These are phyloP conservation scores for Phytophthora sp. DNA, from an alignment of 352 stramenopile genomes.

Conservation along the genomic window DNA sequence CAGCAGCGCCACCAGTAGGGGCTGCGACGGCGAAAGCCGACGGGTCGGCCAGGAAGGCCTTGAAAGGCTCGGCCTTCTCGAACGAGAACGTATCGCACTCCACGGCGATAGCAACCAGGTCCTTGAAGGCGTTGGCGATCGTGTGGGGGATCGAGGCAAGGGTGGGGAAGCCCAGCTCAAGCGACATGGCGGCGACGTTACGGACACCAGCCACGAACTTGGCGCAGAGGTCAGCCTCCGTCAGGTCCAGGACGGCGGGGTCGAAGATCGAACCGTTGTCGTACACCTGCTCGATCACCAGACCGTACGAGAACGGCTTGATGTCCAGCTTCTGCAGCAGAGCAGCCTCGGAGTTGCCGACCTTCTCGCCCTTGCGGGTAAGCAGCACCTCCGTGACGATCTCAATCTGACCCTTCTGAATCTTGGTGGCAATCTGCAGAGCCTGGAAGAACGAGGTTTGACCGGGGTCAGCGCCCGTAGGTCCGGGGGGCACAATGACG, in stretches of 20 bases:
- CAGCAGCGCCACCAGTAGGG: slow-evolving; percentile 83
- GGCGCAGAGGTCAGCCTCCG: slow-evolving; percentile 95
- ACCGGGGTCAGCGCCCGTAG: slow-evolving; percentile 98
- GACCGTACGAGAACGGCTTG: slow-evolving; percentile 99
- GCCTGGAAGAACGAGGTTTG: slow-evolving; percentile 99
- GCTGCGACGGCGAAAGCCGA: slow-evolving; percentile 92
- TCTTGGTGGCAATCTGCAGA: slow-evolving; percentile 99
- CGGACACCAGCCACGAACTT: slow-evolving; percentile 96
- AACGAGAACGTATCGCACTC: slow-evolving; percentile 98
- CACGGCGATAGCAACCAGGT: slow-evolving; percentile 95
- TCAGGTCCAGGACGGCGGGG: slow-evolving; percentile 98
- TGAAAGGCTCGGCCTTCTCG: slow-evolving; percentile 96
- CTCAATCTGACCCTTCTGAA: slow-evolving; percentile 99
- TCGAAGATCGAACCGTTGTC: slow-evolving; percentile 99
- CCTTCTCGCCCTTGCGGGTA: slow-evolving; percentile 96
- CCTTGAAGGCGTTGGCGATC: slow-evolving; percentile 99
- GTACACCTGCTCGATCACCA: slow-evolving; percentile 97
- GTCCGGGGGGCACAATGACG: slow-evolving; percentile 97
- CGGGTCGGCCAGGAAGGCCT: slow-evolving; percentile 95
- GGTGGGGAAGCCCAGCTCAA: slow-evolving; percentile 96
- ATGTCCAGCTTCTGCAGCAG: slow-evolving; percentile 99
- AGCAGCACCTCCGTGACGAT: slow-evolving; percentile 98
- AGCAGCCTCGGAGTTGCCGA: slow-evolving; percentile 98
- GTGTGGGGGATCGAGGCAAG: slow-evolving; percentile 98
- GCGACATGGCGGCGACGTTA: slow-evolving; percentile 95